Conservation (phyloP, 192 early-diverging fungal species). For the Podila horticola region DNA sequence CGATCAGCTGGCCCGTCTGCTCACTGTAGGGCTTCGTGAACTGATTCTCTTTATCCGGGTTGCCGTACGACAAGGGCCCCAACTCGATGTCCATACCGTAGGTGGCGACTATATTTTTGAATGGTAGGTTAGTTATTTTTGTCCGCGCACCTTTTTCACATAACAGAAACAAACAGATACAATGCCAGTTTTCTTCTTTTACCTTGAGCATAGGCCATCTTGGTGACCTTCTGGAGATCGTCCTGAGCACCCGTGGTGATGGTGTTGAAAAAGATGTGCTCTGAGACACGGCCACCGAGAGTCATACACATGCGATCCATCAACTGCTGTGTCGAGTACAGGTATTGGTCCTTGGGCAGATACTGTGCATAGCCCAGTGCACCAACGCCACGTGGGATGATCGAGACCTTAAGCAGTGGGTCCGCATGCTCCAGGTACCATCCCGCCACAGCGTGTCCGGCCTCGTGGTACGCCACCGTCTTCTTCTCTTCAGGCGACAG, state of each 20-base stretch:
- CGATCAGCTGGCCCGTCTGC: constrained; percentile 92
- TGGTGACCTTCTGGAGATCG: constrained; percentile 97
- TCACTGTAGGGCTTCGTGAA: constrained; percentile 98
- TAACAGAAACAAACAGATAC: too few relatives aligned
- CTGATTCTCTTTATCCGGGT: constrained; percentile 71
- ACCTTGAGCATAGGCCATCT: constrained; percentile 94
- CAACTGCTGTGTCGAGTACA: constrained; percentile 93
- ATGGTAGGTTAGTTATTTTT: too few relatives aligned
- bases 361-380: constrained; percentile 99
- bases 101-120: constrained; percentile 65
- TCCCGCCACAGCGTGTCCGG: constrained; percentile 97
- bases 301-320: constrained; percentile 95
- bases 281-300: constrained; percentile 85
- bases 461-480: constrained; percentile 99
- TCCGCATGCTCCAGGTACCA: constrained; percentile 98
- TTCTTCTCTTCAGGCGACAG: constrained; percentile 98
- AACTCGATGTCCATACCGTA: constrained; percentile 95
- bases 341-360: constrained; percentile 96
- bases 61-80: constrained; percentile 86
- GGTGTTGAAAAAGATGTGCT: constrained; percentile 93
- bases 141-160: too few relatives aligned
- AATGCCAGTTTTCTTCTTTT: neutral
- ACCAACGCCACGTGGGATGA: constrained; percentile 95
- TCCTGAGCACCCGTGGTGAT: constrained; percentile 97
- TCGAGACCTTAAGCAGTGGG: constrained; percentile 97